Percentiles rank a stretch among this genome's conserved stretches.
Conservation (phyloP, 192 early-diverging fungal species). For the Gorgonomyces haynaldii region DNA sequence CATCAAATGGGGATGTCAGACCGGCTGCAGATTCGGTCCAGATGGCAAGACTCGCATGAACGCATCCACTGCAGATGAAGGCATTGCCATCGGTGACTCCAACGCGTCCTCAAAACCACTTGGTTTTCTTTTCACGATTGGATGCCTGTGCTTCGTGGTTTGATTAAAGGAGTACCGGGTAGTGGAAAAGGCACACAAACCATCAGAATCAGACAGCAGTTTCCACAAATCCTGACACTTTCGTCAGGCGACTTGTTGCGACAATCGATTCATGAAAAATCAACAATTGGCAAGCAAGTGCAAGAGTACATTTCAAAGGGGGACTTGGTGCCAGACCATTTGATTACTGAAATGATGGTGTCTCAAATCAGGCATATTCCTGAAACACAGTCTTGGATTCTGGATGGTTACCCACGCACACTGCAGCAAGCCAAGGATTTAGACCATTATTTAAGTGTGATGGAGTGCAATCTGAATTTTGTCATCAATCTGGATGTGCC, state of each 20-base stretch:
- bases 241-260: conserved; percentile 86
- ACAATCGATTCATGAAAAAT: conserved; percentile 53
- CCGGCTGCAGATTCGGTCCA: not conserved
- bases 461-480: conserved; percentile 58
- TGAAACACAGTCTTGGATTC: conserved; percentile 6
- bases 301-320: conserved; percentile 24
- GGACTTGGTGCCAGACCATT: conserved; percentile 59
- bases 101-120: too few relatives aligned
- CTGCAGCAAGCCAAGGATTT: conserved; percentile 67
- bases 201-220: conserved; percentile 54
- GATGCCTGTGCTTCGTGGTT: not conserved
- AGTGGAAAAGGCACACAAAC: conserved; percentile 90
- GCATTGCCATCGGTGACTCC: not conserved
- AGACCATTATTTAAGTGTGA: conserved; percentile 41
- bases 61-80: not conserved
- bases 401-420: conserved; percentile 71
- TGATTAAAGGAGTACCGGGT: conserved; percentile 30
- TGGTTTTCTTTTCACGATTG: too few relatives aligned
- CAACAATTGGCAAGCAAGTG: conserved; percentile 29
- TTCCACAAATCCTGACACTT: conserved; percentile 47
- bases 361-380: not conserved
- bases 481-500: conserved; percentile 90
- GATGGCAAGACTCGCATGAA: not conserved
- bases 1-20: conserved; percentile 2
- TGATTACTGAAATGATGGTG: conserved; percentile 34